Evolutionary conservation across 331 rosid genomes (phyloP).

Genomic region (Prunus yedoensis): DNA sequence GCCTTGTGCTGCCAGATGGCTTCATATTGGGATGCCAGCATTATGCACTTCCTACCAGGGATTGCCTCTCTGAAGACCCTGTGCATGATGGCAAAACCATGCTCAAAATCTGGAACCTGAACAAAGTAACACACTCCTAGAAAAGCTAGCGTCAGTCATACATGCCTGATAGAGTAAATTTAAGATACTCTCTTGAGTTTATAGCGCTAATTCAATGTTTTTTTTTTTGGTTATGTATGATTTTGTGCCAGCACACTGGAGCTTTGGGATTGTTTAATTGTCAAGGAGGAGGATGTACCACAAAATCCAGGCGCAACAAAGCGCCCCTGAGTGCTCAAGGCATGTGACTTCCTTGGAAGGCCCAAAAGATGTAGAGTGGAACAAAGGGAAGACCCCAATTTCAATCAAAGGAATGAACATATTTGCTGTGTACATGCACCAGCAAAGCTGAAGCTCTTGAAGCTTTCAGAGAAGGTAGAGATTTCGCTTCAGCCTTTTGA

Average conservation of each 20-base stretch:
- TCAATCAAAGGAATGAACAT: conserved; percentile 32
- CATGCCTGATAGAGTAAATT: too few relatives aligned
- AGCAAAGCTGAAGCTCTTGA: conserved; percentile 48
- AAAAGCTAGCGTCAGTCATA: too few relatives aligned
- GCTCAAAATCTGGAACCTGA: too few relatives aligned
- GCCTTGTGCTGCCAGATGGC: too few relatives aligned
- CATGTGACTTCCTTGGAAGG: conserved; percentile 39
- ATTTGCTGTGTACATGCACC: conserved; percentile 54
- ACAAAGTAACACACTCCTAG: too few relatives aligned
- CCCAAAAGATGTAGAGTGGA: conserved; percentile 66
- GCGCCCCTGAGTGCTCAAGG: conserved; percentile 37
- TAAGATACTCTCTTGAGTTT: neutral
- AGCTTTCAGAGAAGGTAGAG: conserved; percentile 38
- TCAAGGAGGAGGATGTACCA: conserved; percentile 81
- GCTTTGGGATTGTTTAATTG: conserved; percentile 68
- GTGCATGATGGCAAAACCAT: too few relatives aligned
- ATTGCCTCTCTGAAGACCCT: too few relatives aligned
- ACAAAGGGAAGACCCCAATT: conserved; percentile 38
- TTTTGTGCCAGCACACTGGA: conserved; percentile 45
- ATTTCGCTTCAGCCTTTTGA: conserved; percentile 54
- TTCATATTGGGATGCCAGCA: too few relatives aligned
- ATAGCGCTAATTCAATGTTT: neutral
- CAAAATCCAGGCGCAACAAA: conserved; percentile 44
- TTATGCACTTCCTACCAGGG: too few relatives aligned
- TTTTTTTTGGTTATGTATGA: neutral